Evolutionary conservation across 192 early-diverging fungal species (phyloP).

Genomic region (Gonapodya prolifera): DNA sequence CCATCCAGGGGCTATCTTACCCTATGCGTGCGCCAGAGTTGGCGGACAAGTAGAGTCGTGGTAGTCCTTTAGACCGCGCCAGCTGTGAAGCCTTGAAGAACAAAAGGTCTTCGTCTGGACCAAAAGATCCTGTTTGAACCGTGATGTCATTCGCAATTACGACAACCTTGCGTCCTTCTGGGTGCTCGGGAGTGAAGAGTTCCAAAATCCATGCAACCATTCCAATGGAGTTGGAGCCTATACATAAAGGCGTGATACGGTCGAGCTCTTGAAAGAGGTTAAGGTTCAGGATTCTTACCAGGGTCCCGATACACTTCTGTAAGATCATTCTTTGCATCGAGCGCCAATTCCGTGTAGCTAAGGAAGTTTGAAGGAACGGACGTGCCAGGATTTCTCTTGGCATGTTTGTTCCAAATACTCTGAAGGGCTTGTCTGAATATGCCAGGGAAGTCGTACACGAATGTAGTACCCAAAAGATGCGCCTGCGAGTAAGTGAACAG

Average conservation of each 20-base stretch:
- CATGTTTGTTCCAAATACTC: slow-evolving; percentile 53
- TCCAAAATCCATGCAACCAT: slow-evolving; percentile 95
- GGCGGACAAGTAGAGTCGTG: slow-evolving; percentile 89
- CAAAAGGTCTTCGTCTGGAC: slow-evolving; percentile 79
- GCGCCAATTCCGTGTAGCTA: slow-evolving; percentile 70
- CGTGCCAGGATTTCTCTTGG: slow-evolving; percentile 12
- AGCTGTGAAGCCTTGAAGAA: slow-evolving; percentile 87
- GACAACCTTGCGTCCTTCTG: slow-evolving; percentile 71
- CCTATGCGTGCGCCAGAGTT: slow-evolving; percentile 99
- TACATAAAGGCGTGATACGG: neutral
- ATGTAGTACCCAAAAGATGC: slow-evolving; percentile 94
- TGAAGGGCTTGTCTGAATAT: slow-evolving; percentile 83
- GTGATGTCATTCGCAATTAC: slow-evolving; percentile 99
- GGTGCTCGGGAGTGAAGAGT: slow-evolving; percentile 85
- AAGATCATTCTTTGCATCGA: slow-evolving; percentile 68
- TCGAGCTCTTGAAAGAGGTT: slow-evolving; percentile 5
- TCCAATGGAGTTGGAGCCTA: slow-evolving; percentile 68
- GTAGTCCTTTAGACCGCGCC: slow-evolving; percentile 72
- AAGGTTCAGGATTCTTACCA: slow-evolving; percentile 31
- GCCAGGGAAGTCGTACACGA: slow-evolving; percentile 97
- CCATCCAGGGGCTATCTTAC: too few relatives aligned
- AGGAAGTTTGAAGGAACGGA: slow-evolving; percentile 47
- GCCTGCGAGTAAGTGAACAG: slow-evolving; percentile 23
- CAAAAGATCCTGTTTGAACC: slow-evolving; percentile 92
- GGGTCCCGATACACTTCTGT: slow-evolving; percentile 64